These are phyloP conservation scores for Globisporangium paroecandrum DNA, from an alignment of 352 stramenopile species.

Conservation along the genomic window DNA sequence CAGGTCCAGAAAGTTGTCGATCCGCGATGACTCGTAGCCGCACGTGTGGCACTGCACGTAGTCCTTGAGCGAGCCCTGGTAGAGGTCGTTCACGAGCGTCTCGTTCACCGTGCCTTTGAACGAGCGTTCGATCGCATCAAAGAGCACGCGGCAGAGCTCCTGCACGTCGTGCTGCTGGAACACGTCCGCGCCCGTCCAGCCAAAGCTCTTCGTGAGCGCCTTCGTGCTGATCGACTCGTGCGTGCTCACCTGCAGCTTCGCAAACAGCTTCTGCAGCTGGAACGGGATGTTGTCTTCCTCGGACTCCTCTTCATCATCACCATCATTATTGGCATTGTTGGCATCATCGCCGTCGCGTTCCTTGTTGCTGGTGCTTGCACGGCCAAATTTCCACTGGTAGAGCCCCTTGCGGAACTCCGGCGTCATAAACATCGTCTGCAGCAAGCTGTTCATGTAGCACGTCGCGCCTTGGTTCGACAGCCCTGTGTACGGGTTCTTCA, in stretches of 20 bases:
- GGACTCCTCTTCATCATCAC: constrained; percentile 39
- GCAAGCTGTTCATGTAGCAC: constrained; percentile 94
- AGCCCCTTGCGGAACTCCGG: constrained; percentile 81
- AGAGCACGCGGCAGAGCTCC: constrained; percentile 87
- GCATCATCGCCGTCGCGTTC: background rate
- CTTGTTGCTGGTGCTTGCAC: constrained; percentile 10
- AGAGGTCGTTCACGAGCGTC: constrained; percentile 85
- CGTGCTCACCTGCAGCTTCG: constrained; percentile 82
- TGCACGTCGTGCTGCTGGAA: constrained; percentile 92
- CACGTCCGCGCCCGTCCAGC: constrained; percentile 85
- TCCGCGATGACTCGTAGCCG: constrained; percentile 78
- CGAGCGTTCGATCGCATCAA: constrained; percentile 87
- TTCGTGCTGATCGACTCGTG: constrained; percentile 73
- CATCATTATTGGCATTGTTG: constrained; percentile 25
- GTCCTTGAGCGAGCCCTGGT: constrained; percentile 84
- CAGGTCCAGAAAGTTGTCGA: constrained; percentile 89
- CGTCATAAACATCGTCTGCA: constrained; percentile 92
- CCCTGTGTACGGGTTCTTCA: constrained; percentile 63
- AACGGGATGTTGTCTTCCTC: constrained; percentile 83
- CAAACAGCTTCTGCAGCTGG: constrained; percentile 91
- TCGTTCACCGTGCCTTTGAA: constrained; percentile 87
- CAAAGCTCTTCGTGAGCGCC: constrained; percentile 90
- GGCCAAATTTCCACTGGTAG: constrained; percentile 56
- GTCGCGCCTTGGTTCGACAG: constrained; percentile 89
- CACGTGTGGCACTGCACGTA: constrained; percentile 87